These are phyloP conservation scores for Arthrocladium fulminans DNA, from an alignment of 2,329 filamentous ascomycete species.

Conservation along the genomic window DNA sequence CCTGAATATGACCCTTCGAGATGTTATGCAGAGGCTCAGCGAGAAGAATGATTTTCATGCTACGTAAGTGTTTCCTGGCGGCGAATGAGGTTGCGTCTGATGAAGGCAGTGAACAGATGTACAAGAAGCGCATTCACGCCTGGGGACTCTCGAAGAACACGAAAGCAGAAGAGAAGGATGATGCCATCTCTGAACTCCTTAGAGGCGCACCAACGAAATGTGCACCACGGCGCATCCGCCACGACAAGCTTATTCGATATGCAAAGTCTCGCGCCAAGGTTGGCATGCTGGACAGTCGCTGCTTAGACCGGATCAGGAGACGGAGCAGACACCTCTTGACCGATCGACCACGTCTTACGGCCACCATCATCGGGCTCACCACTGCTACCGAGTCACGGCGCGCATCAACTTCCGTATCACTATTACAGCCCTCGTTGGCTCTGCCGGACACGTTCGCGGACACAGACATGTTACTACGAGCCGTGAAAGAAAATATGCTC, in stretches of 20 bases:
- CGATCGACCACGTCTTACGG: neutral
- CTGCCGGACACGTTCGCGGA: neutral
- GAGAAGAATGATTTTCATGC: constrained; percentile 8
- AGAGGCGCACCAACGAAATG: neutral
- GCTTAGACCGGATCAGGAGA: neutral
- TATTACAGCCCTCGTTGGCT: neutral
- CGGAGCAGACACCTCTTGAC: neutral
- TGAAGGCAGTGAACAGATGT: constrained; percentile 8
- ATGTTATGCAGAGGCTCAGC: constrained; percentile 9
- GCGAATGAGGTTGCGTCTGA: neutral
- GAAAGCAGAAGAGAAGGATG: constrained; percentile 7
- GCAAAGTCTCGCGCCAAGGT: constrained; percentile 4
- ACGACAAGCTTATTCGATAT: constrained; percentile 4
- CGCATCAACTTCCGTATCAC: neutral
- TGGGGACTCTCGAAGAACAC: constrained; percentile 5
- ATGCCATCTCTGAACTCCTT: neutral
- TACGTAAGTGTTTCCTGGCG: constrained; percentile 1
- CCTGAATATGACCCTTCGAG: constrained; percentile 1
- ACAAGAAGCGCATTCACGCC: constrained; percentile 3
- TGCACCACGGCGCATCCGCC: neutral
- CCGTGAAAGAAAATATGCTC: neutral
- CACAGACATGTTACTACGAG: constrained; percentile 3
- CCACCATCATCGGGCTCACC: neutral
- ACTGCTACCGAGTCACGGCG: neutral
- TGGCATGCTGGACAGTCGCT: neutral